These are phyloP conservation scores for Ilyonectria destructans DNA, from an alignment of 2,329 filamentous ascomycete species.

Conservation along the genomic window DNA sequence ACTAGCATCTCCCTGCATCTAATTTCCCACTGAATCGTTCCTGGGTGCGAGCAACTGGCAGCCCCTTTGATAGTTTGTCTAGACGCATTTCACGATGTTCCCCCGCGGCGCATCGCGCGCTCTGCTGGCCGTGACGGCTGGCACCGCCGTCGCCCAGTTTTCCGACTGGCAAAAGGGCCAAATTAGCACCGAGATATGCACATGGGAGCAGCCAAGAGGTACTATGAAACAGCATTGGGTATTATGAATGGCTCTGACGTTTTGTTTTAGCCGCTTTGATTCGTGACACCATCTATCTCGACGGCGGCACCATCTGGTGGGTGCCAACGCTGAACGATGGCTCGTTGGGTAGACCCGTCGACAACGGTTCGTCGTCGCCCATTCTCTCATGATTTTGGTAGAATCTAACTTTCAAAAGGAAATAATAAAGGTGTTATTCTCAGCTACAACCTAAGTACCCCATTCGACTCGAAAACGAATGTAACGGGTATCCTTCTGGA, in stretches of 20 bases:
- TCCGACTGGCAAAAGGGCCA: conserved; percentile 67
- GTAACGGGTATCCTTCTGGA: conserved; percentile 66
- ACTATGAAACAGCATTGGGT: conserved; percentile 23
- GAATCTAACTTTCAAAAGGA: conserved; percentile 55
- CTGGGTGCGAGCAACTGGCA: conserved; percentile 24
- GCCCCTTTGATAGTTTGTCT: conserved; percentile 29
- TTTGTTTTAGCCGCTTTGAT: conserved; percentile 67
- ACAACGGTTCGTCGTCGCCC: conserved; percentile 61
- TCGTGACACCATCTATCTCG: conserved; percentile 76
- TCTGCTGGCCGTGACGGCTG: conserved; percentile 37
- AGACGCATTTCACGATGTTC: conserved; percentile 40
- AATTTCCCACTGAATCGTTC: conserved; percentile 30
- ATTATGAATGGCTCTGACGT: conserved; percentile 41
- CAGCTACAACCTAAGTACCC: conserved; percentile 70
- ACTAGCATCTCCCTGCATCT: conserved; percentile 40
- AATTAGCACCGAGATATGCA: conserved; percentile 73
- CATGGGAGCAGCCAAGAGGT: conserved; percentile 68
- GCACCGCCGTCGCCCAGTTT: conserved; percentile 57
- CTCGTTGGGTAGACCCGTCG: conserved; percentile 41
- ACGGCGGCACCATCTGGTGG: conserved; percentile 75
- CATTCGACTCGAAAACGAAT: conserved; percentile 70
- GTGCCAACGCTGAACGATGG: conserved; percentile 65
- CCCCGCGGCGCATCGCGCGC: conserved; percentile 31
- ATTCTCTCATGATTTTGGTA: too few species aligned
- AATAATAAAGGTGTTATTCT: conserved; percentile 70